These are phyloP conservation scores for Fragaria iinumae DNA, from an alignment of 306 rosid genomes.

Conservation along the genomic window DNA sequence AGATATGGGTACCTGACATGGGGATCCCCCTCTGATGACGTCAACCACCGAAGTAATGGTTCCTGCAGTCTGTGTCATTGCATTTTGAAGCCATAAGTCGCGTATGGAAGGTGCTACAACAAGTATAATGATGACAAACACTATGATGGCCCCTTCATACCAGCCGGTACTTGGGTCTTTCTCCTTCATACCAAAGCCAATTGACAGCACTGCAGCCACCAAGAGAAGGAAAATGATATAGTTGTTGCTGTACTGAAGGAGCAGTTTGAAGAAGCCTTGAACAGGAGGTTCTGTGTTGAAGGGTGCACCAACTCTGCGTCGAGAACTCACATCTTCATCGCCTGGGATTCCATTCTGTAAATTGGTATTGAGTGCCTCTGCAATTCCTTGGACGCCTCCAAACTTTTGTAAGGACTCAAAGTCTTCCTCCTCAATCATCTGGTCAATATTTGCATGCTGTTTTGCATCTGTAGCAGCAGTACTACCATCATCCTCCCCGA, in stretches of 20 bases:
- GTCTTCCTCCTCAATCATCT: background rate
- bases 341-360: slow-evolving; percentile 15
- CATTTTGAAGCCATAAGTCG: background rate
- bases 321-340: background rate
- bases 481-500: background rate
- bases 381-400: slow-evolving; percentile 23
- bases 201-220: slow-evolving; percentile 10
- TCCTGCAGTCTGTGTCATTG: background rate
- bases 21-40: background rate
- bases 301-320: background rate
- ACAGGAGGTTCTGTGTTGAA: background rate
- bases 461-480: background rate
- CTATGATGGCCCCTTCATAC: slow-evolving; percentile 14
- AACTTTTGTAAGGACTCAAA: slow-evolving; percentile 5
- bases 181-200: slow-evolving; percentile 22
- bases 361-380: slow-evolving; percentile 11
- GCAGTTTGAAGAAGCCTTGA: background rate
- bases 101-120: slow-evolving; percentile 8
- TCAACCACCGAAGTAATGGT: background rate
- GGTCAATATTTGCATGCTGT: slow-evolving; percentile 1
- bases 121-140: slow-evolving; percentile 9
- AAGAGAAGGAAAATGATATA: slow-evolving; percentile 16
- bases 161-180: slow-evolving; percentile 21
- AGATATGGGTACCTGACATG: background rate
- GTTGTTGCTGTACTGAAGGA: slow-evolving; percentile 8